Base-by-base conservation (phyloP, 169 alveolate genomes). In the Plasmodium malariae region DNA sequence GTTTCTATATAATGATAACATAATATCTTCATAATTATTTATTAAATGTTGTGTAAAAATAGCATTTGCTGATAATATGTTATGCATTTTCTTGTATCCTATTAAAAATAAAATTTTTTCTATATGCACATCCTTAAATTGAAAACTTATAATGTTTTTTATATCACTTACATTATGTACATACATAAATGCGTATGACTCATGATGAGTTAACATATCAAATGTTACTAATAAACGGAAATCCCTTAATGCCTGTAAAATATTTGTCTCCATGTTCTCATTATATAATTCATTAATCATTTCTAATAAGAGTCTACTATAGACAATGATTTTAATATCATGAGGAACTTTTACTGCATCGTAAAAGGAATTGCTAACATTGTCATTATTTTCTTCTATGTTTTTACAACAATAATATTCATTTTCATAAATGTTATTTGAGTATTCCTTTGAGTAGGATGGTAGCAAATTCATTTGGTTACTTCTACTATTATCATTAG, bases 21-120 rank as follows among this genome's bases (percentile, higher is more conserved):
- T 49, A 28, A 28, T 37, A 83, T 83, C 78, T 55, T 65, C 85
- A 55, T 83, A 83, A 43, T 83, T 17, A 34, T 83, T 83, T 67
- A 83, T 51, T 36, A 83, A 37, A 59, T 51, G 55, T 60, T 83
- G 67, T 17, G n/a, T 43, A 51, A 83, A 34, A 11, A 83, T 68
- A 11, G 54, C 34, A 83, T 48, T n/a, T 4, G 28, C 32, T 49
- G 70, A 54, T 59, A 51, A 14, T 9, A 11, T 51, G 59, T 68
- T 70, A 70, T 69, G 37, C 30, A 83, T 83, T 83, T 83, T 83
- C 19, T 40, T 83, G 60, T 67, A 83, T 0, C 91, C 91, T 45
- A 83, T 14, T 49, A 51, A 67, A 83, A 36, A 68, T 83, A 83
- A 24, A 11, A 70, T 54, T 51, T 70, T 19, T 17, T 83, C 91